A percentile compares a stretch with the other conserved stretches of the same genome.
phyloP scores from a whole-genome alignment of 495 filamentous ascomycete species.

The Lindgomyces ingoldianus region DNA sequence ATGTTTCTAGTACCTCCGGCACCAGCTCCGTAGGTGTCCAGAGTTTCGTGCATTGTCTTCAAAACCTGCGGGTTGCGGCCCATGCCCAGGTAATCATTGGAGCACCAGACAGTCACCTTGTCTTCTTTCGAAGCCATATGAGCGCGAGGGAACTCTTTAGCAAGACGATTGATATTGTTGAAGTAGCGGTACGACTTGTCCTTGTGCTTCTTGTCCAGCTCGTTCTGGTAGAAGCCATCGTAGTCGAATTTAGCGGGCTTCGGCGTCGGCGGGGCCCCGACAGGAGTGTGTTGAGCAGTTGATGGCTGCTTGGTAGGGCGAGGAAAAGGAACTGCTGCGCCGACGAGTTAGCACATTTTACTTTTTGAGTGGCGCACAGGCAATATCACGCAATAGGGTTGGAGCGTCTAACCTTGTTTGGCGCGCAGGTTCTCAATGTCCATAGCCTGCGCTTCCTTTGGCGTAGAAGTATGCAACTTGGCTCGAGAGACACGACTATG shows the following conservation, averaged over 20 bases:
- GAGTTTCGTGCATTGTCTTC: slow-evolving; percentile 87
- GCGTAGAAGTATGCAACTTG: slow-evolving; percentile 74
- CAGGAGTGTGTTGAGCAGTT: slow-evolving; percentile 23
- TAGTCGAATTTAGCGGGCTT: slow-evolving; percentile 74
- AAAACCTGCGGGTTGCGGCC: slow-evolving; percentile 86
- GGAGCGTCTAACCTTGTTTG: slow-evolving; percentile 47
- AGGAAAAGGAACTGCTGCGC: slow-evolving; percentile 33
- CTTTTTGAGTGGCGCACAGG: background rate
- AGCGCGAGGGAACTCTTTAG: slow-evolving; percentile 92
- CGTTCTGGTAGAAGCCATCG: slow-evolving; percentile 79
- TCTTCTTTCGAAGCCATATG: slow-evolving; percentile 85
- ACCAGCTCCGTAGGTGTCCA: slow-evolving; percentile 92
- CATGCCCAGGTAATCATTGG: slow-evolving; percentile 98
- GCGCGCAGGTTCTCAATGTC: slow-evolving; percentile 62
- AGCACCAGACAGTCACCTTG: slow-evolving; percentile 97
- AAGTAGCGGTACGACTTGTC: slow-evolving; percentile 99
- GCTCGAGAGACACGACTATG: slow-evolving; percentile 60
- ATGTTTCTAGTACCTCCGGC: slow-evolving; percentile 97
- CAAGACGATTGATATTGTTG: slow-evolving; percentile 99
- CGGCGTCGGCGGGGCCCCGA: slow-evolving; percentile 45
- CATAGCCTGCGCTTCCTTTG: slow-evolving; percentile 70
- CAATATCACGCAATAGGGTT: background rate
- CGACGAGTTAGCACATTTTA: slow-evolving; percentile 3
- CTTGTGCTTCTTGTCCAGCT: slow-evolving; percentile 98
- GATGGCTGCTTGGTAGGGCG: slow-evolving; percentile 26